Conservation (phyloP, 768 basidiomycete species). For the Leucocoprinus birnbaumii region DNA sequence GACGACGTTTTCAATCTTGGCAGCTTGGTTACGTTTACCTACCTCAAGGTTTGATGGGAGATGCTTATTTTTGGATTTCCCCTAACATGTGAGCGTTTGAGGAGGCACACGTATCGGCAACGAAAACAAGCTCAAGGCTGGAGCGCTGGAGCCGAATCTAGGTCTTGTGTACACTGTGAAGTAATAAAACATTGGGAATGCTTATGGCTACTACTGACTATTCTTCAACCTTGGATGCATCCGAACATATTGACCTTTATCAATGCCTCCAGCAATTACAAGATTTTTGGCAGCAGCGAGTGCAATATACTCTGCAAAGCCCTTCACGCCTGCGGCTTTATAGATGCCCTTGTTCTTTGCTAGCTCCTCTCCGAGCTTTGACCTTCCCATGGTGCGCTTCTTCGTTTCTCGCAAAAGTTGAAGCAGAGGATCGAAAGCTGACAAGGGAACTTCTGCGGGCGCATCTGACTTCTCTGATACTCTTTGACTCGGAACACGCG, state of each 20-base stretch:
- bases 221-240: neutral
- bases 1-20: no score
- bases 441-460: neutral
- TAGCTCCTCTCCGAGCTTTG: slow-evolving; percentile 4
- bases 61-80: no score
- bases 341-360: slow-evolving; percentile 1
- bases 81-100: no score
- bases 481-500: no score
- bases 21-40: no score
- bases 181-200: no score
- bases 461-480: no score
- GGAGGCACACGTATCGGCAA: no score
- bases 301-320: slow-evolving; percentile 11
- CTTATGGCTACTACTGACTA: neutral
- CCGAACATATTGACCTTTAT: neutral
- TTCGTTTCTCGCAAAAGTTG: neutral
- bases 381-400: neutral
- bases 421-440: slow-evolving; percentile 2
- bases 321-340: slow-evolving; percentile 6
- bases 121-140: no score
- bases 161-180: no score
- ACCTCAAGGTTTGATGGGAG: no score
- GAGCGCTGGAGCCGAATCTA: no score
- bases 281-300: slow-evolving; percentile 7
- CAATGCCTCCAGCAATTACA: slow-evolving; percentile 11